These are phyloP conservation scores for Tagetes erecta DNA, from an alignment of 129 eudicot genomes.

Conservation along the genomic window DNA sequence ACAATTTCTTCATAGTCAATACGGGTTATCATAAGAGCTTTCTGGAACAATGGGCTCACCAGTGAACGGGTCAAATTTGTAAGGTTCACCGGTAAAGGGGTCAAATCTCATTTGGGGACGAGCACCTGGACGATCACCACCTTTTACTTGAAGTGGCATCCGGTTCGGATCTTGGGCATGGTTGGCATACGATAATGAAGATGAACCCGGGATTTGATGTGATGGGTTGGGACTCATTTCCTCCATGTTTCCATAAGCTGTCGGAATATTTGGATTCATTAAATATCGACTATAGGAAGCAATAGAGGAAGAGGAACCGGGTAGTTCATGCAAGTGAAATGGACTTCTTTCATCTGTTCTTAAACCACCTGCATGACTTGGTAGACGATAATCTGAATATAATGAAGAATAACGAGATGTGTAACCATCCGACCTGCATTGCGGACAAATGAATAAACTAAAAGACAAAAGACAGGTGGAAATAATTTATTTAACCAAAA, in stretches of 20 bases:
- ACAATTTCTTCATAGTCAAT: slow-evolving; percentile 19
- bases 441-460: background rate
- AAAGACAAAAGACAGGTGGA: background rate
- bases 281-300: slow-evolving; percentile 34
- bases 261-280: slow-evolving; percentile 27
- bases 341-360: slow-evolving; percentile 49
- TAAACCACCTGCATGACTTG: slow-evolving; percentile 42
- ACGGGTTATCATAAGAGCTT: slow-evolving; percentile 32
- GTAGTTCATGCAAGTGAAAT: slow-evolving; percentile 31
- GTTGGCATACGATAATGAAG: slow-evolving; percentile 28
- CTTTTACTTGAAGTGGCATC: slow-evolving; percentile 37
- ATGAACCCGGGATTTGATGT: slow-evolving; percentile 36
- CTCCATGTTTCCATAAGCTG: slow-evolving; percentile 35
- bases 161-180: slow-evolving; percentile 31
- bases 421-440: slow-evolving; percentile 53
- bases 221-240: slow-evolving; percentile 42
- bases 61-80: slow-evolving; percentile 92
- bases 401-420: slow-evolving; percentile 47
- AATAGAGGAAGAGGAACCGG: slow-evolving; percentile 41
- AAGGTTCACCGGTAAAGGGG: slow-evolving; percentile 85
- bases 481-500: background rate
- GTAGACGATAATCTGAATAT: slow-evolving; percentile 44
- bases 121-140: slow-evolving; percentile 35
- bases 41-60: slow-evolving; percentile 83
- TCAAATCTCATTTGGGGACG: slow-evolving; percentile 78